Evolutionary conservation across 805 yeast species (phyloP).

Genomic region (Saccharomycopsis capsularis): DNA sequence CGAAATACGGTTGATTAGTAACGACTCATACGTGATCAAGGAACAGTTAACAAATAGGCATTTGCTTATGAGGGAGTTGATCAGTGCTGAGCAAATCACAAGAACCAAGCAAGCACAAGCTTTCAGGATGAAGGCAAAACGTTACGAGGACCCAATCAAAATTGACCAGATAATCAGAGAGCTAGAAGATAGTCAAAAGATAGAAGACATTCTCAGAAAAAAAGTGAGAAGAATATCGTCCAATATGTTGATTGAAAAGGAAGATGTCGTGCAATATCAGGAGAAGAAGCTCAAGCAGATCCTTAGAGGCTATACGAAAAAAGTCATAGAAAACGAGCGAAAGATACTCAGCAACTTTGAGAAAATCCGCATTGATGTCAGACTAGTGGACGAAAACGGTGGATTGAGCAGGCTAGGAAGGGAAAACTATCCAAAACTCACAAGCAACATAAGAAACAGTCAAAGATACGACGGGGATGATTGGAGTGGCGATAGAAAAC

Average conservation of each 20-base stretch:
- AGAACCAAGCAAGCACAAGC: slow-evolving; percentile 66
- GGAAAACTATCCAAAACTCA: slow-evolving; percentile 41
- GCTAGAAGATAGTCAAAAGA: slow-evolving; percentile 68
- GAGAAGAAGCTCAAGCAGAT: slow-evolving; percentile 47
- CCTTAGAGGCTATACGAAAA: slow-evolving; percentile 54
- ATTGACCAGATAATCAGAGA: slow-evolving; percentile 85
- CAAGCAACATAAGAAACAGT: slow-evolving; percentile 20
- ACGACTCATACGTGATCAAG: slow-evolving; percentile 80
- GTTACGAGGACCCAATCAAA: slow-evolving; percentile 75
- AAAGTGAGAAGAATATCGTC: slow-evolving; percentile 79
- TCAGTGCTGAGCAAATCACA: slow-evolving; percentile 71
- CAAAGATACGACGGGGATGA: slow-evolving; percentile 48
- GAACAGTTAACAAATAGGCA: slow-evolving; percentile 92
- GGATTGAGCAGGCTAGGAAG: slow-evolving; percentile 82
- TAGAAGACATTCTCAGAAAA: slow-evolving; percentile 67
- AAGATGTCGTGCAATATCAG: slow-evolving; percentile 51
- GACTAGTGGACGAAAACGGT: slow-evolving; percentile 68
- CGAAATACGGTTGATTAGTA: slow-evolving; percentile 52
- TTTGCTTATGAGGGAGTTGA: slow-evolving; percentile 80
- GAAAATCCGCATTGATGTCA: slow-evolving; percentile 59
- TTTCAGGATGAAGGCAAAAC: slow-evolving; percentile 57
- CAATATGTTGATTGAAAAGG: slow-evolving; percentile 72
- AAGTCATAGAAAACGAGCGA: slow-evolving; percentile 80
- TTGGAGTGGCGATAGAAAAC: slow-evolving; percentile 47
- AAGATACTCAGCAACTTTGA: slow-evolving; percentile 70